phyloP scores from a whole-genome alignment of 768 basidiomycete species.

The Lepiota venenata region DNA sequence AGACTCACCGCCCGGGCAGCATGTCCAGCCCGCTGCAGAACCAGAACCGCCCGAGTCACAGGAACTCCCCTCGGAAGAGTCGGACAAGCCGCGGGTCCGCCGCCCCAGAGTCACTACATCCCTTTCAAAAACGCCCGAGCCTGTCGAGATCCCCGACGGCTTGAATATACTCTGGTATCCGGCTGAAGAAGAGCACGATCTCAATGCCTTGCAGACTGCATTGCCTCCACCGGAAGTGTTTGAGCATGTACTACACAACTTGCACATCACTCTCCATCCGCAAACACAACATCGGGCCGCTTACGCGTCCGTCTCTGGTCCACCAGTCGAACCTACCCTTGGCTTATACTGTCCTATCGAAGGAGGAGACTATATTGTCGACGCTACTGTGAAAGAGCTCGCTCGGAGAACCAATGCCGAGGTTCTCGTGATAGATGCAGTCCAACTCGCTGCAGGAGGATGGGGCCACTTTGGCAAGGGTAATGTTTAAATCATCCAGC shows the following conservation, averaged over 20 bases:
- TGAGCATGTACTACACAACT: conserved; percentile 70
- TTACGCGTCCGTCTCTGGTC: conserved; percentile 49
- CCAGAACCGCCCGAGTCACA: conserved; percentile 15
- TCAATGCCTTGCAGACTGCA: conserved; percentile 26
- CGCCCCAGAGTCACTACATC: conserved; percentile 27
- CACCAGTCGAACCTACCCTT: conserved; percentile 75
- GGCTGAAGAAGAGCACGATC: conserved; percentile 30
- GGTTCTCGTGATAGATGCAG: conserved; percentile 79
- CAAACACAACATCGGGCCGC: conserved; percentile 75
- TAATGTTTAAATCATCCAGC: conserved; percentile 21
- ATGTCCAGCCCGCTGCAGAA: conserved; percentile 14
- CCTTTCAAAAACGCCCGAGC: conserved; percentile 34
- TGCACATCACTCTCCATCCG: conserved; percentile 76
- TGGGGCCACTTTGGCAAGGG: conserved; percentile 85
- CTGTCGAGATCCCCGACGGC: conserved; percentile 49
- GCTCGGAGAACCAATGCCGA: conserved; percentile 74
- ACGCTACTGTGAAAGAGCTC: conserved; percentile 74
- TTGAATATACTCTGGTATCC: conserved; percentile 69
- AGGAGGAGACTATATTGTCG: conserved; percentile 82
- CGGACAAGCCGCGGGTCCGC: conserved; percentile 43
- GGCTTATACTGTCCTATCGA: conserved; percentile 82
- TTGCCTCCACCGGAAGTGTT: conserved; percentile 76
- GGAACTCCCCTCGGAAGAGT: conserved; percentile 30
- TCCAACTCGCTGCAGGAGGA: conserved; percentile 85
- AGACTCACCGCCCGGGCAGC: conserved; percentile 10